Base-by-base conservation (phyloP, 2,329 filamentous ascomycete species). In the Cryphonectria radicalis region DNA sequence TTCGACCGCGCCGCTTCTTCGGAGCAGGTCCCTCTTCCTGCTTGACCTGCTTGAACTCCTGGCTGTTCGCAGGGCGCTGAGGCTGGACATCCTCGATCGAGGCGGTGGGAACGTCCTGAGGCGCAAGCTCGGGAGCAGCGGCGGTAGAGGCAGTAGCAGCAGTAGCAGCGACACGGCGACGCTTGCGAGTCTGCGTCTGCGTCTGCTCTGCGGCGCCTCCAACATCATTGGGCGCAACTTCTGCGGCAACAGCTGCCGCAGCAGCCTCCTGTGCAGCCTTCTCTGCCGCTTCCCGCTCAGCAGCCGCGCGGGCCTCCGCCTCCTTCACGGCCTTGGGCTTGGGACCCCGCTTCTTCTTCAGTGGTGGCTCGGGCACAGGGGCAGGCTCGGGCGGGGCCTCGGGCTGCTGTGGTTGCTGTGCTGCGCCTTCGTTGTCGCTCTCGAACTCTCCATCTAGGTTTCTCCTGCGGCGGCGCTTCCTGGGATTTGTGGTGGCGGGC, bases 1-100 rank as follows among this genome's bases (percentile, higher is more conserved):
- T 66, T 68, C 74, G 59, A 69, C 60, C 71, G 11, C 75, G 74
- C 64, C 73, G 73, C 43, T 72, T 72, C 69, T 76, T 77, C 28
- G 72, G 46, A n/a, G 73, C 73, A 62, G 53, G 59, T 40, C 64
- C 73, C 11, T 70, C 72, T 11, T 72, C 71, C 63, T 73, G 71
- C 8, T 73, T 73, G 14, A 53, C 43, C 43, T 32, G 32, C 32
- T 3, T 32, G 32, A 32, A 32, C 32, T 32, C 32, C 2, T 43
- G 35, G 35, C 37, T 32, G 7, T 28, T 1, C 13, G 65, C 43
- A 28, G 64, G 42, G 28, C 25, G 35, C 25, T 67, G 57, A 32
- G 14, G 37, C 10, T 63, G 62, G 6, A 37, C n/a, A 19, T 68
- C 69, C n/a, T 73, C 71, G 32, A 73, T 66, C 1, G 71, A 73